A percentile compares a stretch with the other conserved stretches of the same genome.
Conservation (phyloP, 1,139 yeast genomes). For the Candida labiduridarum region DNA sequence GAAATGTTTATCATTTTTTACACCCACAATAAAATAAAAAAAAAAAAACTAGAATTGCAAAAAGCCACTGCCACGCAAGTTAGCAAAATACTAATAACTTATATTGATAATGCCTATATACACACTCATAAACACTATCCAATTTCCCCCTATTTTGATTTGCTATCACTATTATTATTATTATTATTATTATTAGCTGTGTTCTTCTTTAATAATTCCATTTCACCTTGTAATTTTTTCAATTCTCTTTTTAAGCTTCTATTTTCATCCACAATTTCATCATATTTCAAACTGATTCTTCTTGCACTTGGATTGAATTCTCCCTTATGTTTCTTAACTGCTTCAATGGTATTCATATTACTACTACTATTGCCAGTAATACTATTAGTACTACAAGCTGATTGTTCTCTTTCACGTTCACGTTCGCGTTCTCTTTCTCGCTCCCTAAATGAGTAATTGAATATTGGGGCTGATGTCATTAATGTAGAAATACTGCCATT, state of each 20-base stretch:
- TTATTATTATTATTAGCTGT: background rate
- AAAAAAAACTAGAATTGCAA: background rate
- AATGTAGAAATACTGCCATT: conserved; percentile 8
- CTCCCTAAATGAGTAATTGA: conserved; percentile 8
- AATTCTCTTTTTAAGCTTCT: conserved; percentile 15
- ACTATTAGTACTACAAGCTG: too few relatives aligned
- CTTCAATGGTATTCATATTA: conserved; percentile 5
- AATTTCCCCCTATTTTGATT: too few relatives aligned
- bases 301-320: conserved; percentile 8
- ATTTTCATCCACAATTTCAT: conserved; percentile 16
- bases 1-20: background rate
- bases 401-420: too few relatives aligned
- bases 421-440: background rate
- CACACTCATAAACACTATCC: too few relatives aligned
- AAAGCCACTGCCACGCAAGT: too few relatives aligned
- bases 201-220: conserved; percentile 8
- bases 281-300: conserved; percentile 13
- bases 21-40: background rate
- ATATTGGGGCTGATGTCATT: conserved; percentile 5
- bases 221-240: conserved; percentile 12
- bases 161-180: too few relatives aligned
- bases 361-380: background rate
- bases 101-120: background rate
- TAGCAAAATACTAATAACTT: too few relatives aligned
- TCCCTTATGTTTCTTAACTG: conserved; percentile 9